Base-by-base conservation (phyloP, 805 yeast genomes). In the Babjeviella inositovora region DNA sequence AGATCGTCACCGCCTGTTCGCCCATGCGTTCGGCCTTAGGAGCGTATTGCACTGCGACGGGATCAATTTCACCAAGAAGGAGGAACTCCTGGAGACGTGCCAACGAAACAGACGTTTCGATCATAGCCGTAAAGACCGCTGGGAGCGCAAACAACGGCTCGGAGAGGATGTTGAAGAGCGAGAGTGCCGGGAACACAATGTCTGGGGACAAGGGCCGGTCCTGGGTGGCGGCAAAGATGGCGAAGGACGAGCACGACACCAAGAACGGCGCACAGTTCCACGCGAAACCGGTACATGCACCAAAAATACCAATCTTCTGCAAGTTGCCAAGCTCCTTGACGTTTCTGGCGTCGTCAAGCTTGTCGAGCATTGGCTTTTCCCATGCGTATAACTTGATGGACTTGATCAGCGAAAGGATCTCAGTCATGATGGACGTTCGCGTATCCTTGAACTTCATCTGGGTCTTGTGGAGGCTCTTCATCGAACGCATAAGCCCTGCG, bases 311-410 rank as follows among this genome's bases (percentile, higher is more conserved):
- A 26, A 70, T 66, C 26, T 38, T 59, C 28, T 51, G 51, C 32
- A 62, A 42, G 31, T 64, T 69, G 17, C 41, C 47, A 32, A 74
- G 43, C 38, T 74, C 82, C 29, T 61, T 46, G 25, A 61, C 58
- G 33, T 73, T 69, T 50, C 84, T 59, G 14, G 66, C 55, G 27
- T 57, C 59, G 7, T 50, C 35, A 8, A 74, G 42, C 30, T 60
- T 62, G 11, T 51, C 47, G 17, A 68, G 34, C 70, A 72, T 68
- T 13, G 81, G 74, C 16, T 49, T 46, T 38, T 74, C 85, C 76
- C 80, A 73, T 0, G 77, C 68, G 35, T 71, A 74, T 14, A 74
- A 45, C 35, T 74, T 74, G 32, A 74, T 65, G 25, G 71, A 59
- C 35, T 72, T 74, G 23, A 73, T 67, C 15, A 71, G 58, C 18